Evolutionary conservation across 495 filamentous ascomycete genomes (phyloP), one percentile per base, ranked within the genome.

Genomic region (Margaritispora aquatica): DNA sequence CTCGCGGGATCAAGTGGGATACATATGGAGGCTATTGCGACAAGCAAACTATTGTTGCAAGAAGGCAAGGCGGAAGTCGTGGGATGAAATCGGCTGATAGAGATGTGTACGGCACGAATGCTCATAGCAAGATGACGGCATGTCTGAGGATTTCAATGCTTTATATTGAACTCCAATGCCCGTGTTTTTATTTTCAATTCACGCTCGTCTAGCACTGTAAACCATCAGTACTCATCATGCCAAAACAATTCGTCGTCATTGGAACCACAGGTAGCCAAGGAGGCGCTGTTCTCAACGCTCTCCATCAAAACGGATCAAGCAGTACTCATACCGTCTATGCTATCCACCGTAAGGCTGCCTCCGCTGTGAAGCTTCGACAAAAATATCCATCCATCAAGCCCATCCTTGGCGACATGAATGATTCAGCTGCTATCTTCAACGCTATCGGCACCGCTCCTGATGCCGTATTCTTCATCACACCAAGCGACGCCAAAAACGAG

Each of bases 281-380:
- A 2, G 46, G 47, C 4, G 56, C 56, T 20, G 26, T 59, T 17
- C 20, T 59, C 17, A 41, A 11, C 9, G 56, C 56, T 21, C 49
- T 59, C 29, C 46, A 59, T 26, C 46, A 46, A 5, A 29, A 59
- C 17, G 50, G 27, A 17, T 7, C n/a, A 21, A 41, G 23, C 48
- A 15, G 10, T 1, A 34, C 54, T 41, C 8, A 57, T 0, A 47
- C 20, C 0, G n/a, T 57, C 1, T 57, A 22, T 23, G 88, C 84
- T 15, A 73, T 90, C 19, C 89, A 88, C 0, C 84, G 88, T 38
- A 75, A 86, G 54, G 53, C 78, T 5, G 58, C 72, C 13, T 34
- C 29, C 80, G 82, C 11, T 47, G 74, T 23, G 73, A 72, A 15
- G 83, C 85, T 0, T 72, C 81, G 61, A 72, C 67, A 66, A 13